These are phyloP conservation scores for Globisporangium irregulare DNA, from an alignment of 352 stramenopile genomes.

Conservation along the genomic window DNA sequence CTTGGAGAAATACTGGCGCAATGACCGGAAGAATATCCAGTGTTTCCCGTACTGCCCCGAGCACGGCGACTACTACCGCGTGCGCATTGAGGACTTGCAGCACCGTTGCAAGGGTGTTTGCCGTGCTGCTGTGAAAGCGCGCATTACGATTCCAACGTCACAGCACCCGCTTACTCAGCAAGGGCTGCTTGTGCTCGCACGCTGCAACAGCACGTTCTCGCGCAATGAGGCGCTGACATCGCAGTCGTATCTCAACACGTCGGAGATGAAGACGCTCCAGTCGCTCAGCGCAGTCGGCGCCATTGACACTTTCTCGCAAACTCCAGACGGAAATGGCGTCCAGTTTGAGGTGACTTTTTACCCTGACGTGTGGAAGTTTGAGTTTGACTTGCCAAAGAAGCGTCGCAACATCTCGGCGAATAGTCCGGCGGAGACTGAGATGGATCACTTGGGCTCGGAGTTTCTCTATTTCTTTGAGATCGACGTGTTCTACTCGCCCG, in stretches of 20 bases:
- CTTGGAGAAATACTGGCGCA: slow-evolving; percentile 90
- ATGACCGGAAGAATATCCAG: slow-evolving; percentile 91
- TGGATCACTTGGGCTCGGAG: slow-evolving; percentile 44
- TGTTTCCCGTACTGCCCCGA: slow-evolving; percentile 90
- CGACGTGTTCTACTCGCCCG: slow-evolving; percentile 69
- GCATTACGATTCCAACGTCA: slow-evolving; percentile 49
- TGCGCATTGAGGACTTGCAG: slow-evolving; percentile 82
- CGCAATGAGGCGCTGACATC: slow-evolving; percentile 50
- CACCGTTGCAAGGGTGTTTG: slow-evolving; percentile 85
- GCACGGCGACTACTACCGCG: slow-evolving; percentile 88
- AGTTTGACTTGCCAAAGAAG: slow-evolving; percentile 88
- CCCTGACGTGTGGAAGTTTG: slow-evolving; percentile 89
- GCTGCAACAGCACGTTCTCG: slow-evolving; percentile 85
- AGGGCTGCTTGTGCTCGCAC: slow-evolving; percentile 58
- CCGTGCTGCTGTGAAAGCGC: slow-evolving; percentile 71
- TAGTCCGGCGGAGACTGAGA: slow-evolving; percentile 26
- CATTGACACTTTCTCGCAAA: slow-evolving; percentile 53
- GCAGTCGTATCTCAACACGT: slow-evolving; percentile 41
- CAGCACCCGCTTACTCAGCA: slow-evolving; percentile 39
- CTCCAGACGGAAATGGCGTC: slow-evolving; percentile 34
- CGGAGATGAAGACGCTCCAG: slow-evolving; percentile 74
- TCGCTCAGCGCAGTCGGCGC: slow-evolving; percentile 60
- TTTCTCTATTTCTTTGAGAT: slow-evolving; percentile 89
- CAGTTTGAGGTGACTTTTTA: slow-evolving; percentile 85
- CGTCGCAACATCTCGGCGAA: slow-evolving; percentile 54